phyloP scores from a whole-genome alignment of 495 filamentous ascomycete species.

The Aspergillus asperescens region DNA sequence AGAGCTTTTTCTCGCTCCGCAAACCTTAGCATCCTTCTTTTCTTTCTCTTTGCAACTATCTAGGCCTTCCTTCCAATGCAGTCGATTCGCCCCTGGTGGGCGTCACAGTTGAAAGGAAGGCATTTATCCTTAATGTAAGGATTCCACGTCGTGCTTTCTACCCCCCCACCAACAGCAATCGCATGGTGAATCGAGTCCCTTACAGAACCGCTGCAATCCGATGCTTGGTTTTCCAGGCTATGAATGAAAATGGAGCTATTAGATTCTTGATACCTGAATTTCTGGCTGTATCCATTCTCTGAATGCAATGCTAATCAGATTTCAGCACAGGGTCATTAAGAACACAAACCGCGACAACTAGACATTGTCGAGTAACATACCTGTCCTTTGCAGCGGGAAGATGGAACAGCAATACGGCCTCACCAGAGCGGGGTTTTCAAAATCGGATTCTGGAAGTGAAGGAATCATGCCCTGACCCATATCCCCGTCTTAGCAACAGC shows the following conservation, averaged over 20 bases:
- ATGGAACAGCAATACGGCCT: constrained; percentile 29
- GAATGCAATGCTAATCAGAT: constrained; percentile 8
- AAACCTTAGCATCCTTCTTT: constrained; percentile 10
- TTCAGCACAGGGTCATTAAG: constrained; percentile 27
- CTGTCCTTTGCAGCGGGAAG: not conserved
- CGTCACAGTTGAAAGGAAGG: constrained; percentile 23
- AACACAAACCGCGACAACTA: constrained; percentile 3
- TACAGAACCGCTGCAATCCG: constrained; percentile 94
- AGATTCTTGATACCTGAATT: constrained; percentile 11
- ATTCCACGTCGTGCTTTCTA: constrained; percentile 10
- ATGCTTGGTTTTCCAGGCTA: constrained; percentile 47
- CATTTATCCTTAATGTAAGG: constrained; percentile 36
- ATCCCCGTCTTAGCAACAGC: constrained; percentile 45
- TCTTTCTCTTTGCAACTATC: constrained; percentile 7
- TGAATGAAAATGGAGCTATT: constrained; percentile 36
- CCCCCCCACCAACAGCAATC: constrained; percentile 3
- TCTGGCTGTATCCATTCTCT: not conserved
- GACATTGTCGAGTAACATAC: constrained; percentile 7
- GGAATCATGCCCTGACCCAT: constrained; percentile 38
- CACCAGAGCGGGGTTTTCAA: constrained; percentile 37
- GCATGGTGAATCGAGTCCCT: constrained; percentile 48
- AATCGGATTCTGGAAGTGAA: constrained; percentile 49
- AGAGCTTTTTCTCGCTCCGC: constrained; percentile 8
- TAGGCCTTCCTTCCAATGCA: constrained; percentile 27
- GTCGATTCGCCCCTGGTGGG: constrained; percentile 34